Base-by-base conservation (phyloP, 768 basidiomycete species). In the Termitomyces sp. region DNA sequence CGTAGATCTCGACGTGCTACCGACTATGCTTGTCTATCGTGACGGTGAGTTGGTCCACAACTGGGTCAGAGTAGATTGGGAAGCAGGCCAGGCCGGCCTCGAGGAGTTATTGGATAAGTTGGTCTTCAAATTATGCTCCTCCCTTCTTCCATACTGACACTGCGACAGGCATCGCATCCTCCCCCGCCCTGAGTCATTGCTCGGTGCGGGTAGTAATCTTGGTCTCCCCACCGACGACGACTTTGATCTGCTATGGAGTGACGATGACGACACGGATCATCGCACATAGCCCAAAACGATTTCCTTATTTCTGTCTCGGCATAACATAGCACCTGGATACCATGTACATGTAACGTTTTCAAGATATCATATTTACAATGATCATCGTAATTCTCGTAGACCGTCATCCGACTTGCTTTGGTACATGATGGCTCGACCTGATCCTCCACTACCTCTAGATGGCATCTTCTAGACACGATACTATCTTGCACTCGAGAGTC, bases 31-130 rank as follows among this genome's bases (percentile, higher is more conserved):
- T 13, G 89, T 90, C 4, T 93, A 93, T 67, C 88, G 86, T 18
- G 86, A 84, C 60, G 91, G 92, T 18, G 85, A 91, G 63, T 83
- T 94, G n/a, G 84, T 92, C n/a, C 84, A 91, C 67, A 91, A 90
- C 53, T 94, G 92, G 92, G 89, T 94, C 9, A 80, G 92, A 28
- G 91, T 93, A 4, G 91, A 94, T 70, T 93, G 91, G 92, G 91
- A 91, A 71, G 90, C 88, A 0, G 87, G 86, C 13, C 68, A 75
- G 38, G 81, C 80, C n/a, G 89, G 86, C 28, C 68, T 92, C 0
- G 87, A 90, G 63, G 89, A 90, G 48, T 74, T 90, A 7, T 77
- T 92, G 16, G 78, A 81, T 67, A 84, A 79, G 90, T 91, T 62
- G 58, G 82, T 68, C 28, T 54, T 63, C 18, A 7, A 57, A 16